Conservation (phyloP, 164 flowering plant genomes). For the Berberis vulgaris region DNA sequence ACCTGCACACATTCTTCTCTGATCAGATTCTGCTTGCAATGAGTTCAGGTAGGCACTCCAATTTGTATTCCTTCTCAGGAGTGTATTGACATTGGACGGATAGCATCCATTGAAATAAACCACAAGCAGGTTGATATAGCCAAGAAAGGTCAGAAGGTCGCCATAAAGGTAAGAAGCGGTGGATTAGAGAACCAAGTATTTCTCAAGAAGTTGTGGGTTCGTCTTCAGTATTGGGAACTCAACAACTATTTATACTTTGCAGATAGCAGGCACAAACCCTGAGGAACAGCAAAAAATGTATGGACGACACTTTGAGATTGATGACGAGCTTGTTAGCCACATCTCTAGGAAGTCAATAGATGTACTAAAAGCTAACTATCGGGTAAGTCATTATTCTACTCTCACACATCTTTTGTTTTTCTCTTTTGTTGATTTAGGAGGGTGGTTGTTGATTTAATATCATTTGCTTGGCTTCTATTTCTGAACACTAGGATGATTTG, state of each 20-base stretch:
- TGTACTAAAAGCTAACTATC: conserved; percentile 61
- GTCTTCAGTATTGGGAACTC: background rate
- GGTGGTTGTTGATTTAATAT: background rate
- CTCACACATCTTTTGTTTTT: background rate
- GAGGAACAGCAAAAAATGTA: conserved; percentile 92
- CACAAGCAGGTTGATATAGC: conserved; percentile 80
- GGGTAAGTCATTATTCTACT: conserved; percentile 28
- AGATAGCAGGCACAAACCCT: conserved; percentile 60
- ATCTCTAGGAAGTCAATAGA: conserved; percentile 78
- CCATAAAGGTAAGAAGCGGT: conserved; percentile 81
- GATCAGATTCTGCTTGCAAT: conserved; percentile 1
- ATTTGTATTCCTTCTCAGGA: conserved; percentile 76
- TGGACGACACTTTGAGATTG: conserved; percentile 86
- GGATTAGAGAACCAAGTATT: background rate
- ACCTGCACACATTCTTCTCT: background rate
- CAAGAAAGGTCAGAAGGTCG: conserved; percentile 87
- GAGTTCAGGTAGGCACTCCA: conserved; percentile 77
- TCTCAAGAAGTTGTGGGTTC: background rate
- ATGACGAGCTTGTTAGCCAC: conserved; percentile 92
- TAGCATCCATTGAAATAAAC: conserved; percentile 86
- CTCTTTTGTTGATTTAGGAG: background rate
- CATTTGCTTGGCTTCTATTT: background rate
- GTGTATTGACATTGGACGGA: conserved; percentile 73
- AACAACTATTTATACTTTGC: conserved; percentile 2
- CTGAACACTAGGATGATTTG: conserved; percentile 49